phyloP scores from a whole-genome alignment of 257 asterid genomes.

The Knoxia roxburghii region DNA sequence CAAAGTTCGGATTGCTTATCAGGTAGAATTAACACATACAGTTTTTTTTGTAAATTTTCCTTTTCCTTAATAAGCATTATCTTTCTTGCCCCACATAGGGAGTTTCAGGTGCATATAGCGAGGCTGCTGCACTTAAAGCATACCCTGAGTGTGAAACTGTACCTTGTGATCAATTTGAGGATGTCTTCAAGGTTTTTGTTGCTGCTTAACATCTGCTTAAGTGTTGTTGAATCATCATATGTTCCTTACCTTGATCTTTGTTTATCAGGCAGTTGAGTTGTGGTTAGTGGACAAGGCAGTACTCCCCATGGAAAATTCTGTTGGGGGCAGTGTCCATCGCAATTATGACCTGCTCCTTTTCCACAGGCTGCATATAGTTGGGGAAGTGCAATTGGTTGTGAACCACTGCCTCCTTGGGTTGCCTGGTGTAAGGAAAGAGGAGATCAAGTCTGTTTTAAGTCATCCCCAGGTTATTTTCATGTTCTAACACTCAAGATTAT shows the following conservation, averaged over 20 bases:
- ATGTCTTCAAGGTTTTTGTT: slow-evolving; percentile 62
- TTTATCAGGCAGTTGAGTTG: slow-evolving; percentile 83
- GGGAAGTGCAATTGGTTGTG: slow-evolving; percentile 76
- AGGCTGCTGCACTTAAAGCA: slow-evolving; percentile 87
- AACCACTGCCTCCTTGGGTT: slow-evolving; percentile 85
- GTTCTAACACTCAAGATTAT: background rate
- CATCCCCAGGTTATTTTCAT: slow-evolving; percentile 75
- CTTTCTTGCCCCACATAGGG: slow-evolving; percentile 42
- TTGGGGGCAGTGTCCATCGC: slow-evolving; percentile 94
- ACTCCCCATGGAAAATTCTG: slow-evolving; percentile 90
- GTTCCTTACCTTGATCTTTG: slow-evolving; percentile 8
- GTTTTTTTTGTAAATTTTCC: background rate
- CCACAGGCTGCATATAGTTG: slow-evolving; percentile 91
- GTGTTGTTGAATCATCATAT: slow-evolving; percentile 7
- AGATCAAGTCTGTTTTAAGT: slow-evolving; percentile 69
- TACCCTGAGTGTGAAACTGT: slow-evolving; percentile 89
- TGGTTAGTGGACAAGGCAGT: slow-evolving; percentile 97
- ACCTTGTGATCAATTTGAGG: slow-evolving; percentile 87
- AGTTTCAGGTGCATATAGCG: slow-evolving; percentile 83
- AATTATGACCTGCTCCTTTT: slow-evolving; percentile 82
- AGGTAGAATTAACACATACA: slow-evolving; percentile 35
- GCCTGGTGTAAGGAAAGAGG: slow-evolving; percentile 79
- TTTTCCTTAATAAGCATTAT: background rate
- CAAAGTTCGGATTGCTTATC: slow-evolving; percentile 84
- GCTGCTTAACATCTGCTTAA: slow-evolving; percentile 6